Conservation (phyloP, 805 yeast species). For the Kodamaea lidongshanica region DNA sequence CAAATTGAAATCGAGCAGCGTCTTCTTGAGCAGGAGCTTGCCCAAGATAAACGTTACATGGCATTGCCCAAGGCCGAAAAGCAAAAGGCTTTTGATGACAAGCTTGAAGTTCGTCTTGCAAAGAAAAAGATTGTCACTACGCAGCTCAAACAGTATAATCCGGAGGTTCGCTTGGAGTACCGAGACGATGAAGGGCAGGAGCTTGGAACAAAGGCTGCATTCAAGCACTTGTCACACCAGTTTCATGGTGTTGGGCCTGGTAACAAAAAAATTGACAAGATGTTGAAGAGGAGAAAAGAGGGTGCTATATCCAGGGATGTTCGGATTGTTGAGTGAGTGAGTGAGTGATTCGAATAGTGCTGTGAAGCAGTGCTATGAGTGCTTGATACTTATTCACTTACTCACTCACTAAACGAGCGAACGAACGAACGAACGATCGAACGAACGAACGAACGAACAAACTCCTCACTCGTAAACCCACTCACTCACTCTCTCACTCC, state of each 20-base stretch:
- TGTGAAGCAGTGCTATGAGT: no score
- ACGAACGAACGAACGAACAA: no score
- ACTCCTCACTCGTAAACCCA: no score
- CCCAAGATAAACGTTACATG: constrained; percentile 20
- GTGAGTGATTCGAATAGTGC: no score
- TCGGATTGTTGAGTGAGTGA: no score
- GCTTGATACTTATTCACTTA: no score
- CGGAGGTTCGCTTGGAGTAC: constrained; percentile 50
- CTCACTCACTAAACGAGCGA: no score
- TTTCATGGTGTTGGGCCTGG: constrained; percentile 57
- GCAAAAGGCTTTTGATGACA: constrained; percentile 18
- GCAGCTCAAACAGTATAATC: constrained; percentile 29
- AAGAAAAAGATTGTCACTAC: constrained; percentile 2
- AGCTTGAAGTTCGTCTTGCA: constrained; percentile 24
- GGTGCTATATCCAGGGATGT: constrained; percentile 1
- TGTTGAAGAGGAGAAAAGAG: constrained; percentile 9
- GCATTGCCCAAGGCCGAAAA: constrained; percentile 25
- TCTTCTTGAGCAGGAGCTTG: constrained; percentile 24
- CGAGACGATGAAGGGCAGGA: constrained; percentile 58
- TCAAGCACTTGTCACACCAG: constrained; percentile 66
- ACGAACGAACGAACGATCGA: no score
- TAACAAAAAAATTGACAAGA: constrained; percentile 10
- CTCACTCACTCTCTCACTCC: no score
- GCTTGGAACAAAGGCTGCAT: constrained; percentile 64
- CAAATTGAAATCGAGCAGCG: constrained; percentile 30